A percentile compares a stretch with the other conserved stretches of the same genome.
These are phyloP conservation scores for Blepharisma japonicum DNA, from an alignment of 73 alveolate genomes.

Conservation along the genomic window DNA sequence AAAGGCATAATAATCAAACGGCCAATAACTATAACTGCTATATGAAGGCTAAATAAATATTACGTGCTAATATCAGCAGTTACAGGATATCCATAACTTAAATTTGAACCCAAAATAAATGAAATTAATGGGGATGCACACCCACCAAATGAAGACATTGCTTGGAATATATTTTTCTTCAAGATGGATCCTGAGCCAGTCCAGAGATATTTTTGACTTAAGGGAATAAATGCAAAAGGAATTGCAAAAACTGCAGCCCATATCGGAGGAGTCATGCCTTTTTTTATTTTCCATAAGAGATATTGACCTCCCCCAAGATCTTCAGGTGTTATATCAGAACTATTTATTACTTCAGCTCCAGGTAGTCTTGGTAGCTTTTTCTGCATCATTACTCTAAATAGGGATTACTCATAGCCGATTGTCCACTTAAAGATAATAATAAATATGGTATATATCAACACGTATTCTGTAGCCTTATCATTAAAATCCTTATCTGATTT, in stretches of 20 bases:
- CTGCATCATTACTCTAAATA: not conserved
- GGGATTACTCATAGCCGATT: not conserved
- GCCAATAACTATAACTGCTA: not conserved
- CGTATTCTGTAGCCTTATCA: not conserved
- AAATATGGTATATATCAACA: not conserved
- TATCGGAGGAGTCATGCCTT: slow-evolving; percentile 8
- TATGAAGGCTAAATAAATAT: not conserved
- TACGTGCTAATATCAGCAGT: not conserved
- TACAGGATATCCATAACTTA: not conserved
- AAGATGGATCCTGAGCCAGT: not conserved
- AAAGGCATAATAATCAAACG: not conserved
- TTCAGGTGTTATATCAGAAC: not conserved
- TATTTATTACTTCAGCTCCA: not conserved
- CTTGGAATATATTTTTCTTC: not conserved
- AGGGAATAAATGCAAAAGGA: slow-evolving; percentile 9
- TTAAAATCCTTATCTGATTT: not conserved
- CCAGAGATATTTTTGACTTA: not conserved
- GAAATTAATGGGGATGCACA: not conserved
- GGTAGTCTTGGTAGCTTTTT: not conserved
- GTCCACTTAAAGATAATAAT: not conserved
- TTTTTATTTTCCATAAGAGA: not conserved
- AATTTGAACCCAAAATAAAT: not conserved
- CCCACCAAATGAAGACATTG: not conserved
- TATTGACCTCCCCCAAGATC: not conserved
- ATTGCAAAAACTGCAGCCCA: not conserved